Conservation (phyloP, 768 basidiomycete species). For the Boletales sp. region DNA sequence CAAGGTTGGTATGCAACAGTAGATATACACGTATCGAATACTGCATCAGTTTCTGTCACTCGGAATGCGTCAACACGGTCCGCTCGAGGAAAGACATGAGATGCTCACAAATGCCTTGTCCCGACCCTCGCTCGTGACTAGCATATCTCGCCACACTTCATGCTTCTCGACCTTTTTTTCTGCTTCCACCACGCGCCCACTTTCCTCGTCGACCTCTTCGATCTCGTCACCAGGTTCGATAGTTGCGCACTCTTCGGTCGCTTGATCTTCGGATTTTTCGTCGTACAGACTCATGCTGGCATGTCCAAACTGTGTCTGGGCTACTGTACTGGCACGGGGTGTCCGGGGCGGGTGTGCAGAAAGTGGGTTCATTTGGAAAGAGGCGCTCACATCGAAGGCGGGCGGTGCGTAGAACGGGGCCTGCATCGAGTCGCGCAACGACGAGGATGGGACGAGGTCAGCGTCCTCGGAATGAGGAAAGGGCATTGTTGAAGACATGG, state of each 20-base stretch:
- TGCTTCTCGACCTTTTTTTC: constrained; percentile 51
- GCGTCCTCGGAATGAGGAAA: constrained; percentile 49
- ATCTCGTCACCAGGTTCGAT: constrained; percentile 27
- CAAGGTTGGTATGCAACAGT: constrained; percentile 57
- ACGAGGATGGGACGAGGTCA: constrained; percentile 38
- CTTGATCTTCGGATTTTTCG: constrained; percentile 38
- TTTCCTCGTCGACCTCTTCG: constrained; percentile 48
- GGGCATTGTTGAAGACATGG: constrained; percentile 60
- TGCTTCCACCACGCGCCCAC: constrained; percentile 41
- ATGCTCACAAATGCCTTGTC: constrained; percentile 80
- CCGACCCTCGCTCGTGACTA: constrained; percentile 72
- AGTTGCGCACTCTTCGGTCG: constrained; percentile 11
- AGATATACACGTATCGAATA: constrained; percentile 76
- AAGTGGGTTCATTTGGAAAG: constrained; percentile 81
- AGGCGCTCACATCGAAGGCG: constrained; percentile 53
- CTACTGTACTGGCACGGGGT: constrained; percentile 41
- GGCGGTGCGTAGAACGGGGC: constrained; percentile 50
- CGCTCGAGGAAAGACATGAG: neutral
- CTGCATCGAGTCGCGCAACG: constrained; percentile 37
- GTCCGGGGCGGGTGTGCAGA: constrained; percentile 78
- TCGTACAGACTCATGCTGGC: constrained; percentile 35
- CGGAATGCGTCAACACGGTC: constrained; percentile 1
- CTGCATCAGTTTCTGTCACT: constrained; percentile 76
- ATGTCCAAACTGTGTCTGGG: constrained; percentile 24
- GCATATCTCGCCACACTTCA: constrained; percentile 79